Percentiles rank a stretch among this genome's conserved stretches.
Conservation (phyloP, 2,329 filamentous ascomycete genomes). For the Claviceps cyperi region DNA sequence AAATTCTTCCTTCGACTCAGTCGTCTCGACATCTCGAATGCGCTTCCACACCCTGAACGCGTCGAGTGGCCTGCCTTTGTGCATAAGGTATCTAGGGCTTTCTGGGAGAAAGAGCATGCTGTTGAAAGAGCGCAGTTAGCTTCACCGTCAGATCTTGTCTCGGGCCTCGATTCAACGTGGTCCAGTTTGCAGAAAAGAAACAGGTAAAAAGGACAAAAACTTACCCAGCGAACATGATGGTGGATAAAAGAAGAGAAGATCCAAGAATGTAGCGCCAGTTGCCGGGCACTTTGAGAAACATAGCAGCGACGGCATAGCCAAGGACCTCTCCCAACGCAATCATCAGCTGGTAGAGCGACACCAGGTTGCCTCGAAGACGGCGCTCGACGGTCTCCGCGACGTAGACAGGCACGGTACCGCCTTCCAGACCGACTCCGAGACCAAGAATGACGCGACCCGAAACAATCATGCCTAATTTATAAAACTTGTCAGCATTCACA, state of each 20-base stretch:
- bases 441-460: slow-evolving; percentile 54
- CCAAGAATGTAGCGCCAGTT: slow-evolving; percentile 65
- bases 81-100: slow-evolving; percentile 53
- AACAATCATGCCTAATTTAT: slow-evolving; percentile 45
- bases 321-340: slow-evolving; percentile 62
- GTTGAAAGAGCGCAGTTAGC: slow-evolving; percentile 6
- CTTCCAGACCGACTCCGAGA: slow-evolving; percentile 56
- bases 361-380: slow-evolving; percentile 53
- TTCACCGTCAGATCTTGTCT: neutral
- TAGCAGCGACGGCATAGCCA: slow-evolving; percentile 58
- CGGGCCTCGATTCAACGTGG: no score
- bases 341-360: slow-evolving; percentile 62
- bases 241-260: slow-evolving; percentile 54
- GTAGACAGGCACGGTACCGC: slow-evolving; percentile 61
- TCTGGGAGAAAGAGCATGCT: slow-evolving; percentile 63
- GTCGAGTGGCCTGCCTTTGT: slow-evolving; percentile 36
- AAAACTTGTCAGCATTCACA: neutral
- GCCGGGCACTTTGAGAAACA: slow-evolving; percentile 54
- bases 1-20: slow-evolving; percentile 53
- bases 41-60: slow-evolving; percentile 56
- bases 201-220: neutral
- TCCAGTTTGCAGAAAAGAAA: no score
- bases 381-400: slow-evolving; percentile 59
- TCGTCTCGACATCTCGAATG: slow-evolving; percentile 44
- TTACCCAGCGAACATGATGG: slow-evolving; percentile 23